Conservation (phyloP, 108 stramenopile species). For the Nitzschia sp. region DNA sequence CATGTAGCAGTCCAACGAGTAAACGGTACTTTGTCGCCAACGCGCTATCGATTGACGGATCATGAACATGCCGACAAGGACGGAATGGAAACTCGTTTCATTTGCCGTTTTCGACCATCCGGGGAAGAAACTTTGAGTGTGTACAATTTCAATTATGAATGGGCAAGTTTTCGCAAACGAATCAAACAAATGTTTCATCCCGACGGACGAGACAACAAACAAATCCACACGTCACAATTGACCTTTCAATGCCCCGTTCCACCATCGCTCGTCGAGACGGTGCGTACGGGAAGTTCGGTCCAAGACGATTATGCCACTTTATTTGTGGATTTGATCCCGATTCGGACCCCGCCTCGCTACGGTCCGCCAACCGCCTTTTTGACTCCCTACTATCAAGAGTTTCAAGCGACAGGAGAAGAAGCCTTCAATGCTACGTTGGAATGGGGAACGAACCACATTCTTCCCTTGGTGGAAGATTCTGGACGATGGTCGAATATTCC, state of each 20-base stretch:
- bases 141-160: conserved; percentile 84
- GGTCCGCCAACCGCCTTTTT: conserved; percentile 71
- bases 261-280: conserved; percentile 43
- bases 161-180: conserved; percentile 74
- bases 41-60: conserved; percentile 67
- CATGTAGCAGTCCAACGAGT: conserved; percentile 81
- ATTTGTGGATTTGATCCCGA: conserved; percentile 84
- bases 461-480: conserved; percentile 74
- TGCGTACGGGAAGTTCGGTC: conserved; percentile 60
- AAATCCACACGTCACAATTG: conserved; percentile 80
- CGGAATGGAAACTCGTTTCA: conserved; percentile 84
- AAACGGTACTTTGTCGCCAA: neutral
- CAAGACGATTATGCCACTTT: conserved; percentile 54
- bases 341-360: conserved; percentile 82
- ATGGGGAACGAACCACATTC: conserved; percentile 73
- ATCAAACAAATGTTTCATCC: conserved; percentile 56
- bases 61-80: conserved; percentile 83
- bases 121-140: conserved; percentile 67
- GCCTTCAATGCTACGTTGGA: conserved; percentile 56
- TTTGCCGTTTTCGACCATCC: conserved; percentile 82
- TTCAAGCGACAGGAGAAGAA: conserved; percentile 18
- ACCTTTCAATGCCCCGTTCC: conserved; percentile 87
- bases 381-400: conserved; percentile 58
- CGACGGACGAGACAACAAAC: conserved; percentile 78
- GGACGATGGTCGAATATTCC: conserved; percentile 91